Evolutionary conservation across 2,329 filamentous ascomycete species (phyloP), one percentile per base, ranked within the genome.

Genomic region (Diplodia mutila): DNA sequence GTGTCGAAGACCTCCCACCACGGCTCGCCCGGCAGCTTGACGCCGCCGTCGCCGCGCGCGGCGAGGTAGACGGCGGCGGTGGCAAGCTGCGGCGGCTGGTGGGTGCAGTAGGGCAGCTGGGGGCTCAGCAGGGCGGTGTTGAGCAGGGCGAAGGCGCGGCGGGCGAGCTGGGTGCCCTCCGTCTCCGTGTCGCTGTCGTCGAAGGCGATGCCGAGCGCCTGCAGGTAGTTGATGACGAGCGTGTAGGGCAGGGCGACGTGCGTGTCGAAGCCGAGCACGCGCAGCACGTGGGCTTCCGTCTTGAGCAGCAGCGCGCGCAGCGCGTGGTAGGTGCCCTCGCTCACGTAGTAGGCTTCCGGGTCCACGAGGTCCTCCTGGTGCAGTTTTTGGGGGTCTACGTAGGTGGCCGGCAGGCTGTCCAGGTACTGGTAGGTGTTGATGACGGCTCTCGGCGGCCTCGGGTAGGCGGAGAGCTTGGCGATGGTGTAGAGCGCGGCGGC

Each of bases 1-100:
- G 95, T 92, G 78, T 99, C 95, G 77, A 98, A 98, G 0, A 98
- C 92, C 79, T 97, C 94, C 95, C 95, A 99, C 95, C 95, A 99
- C 70, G 92, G 90, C 57, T 87, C 87, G 70, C 91, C 91, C 0
- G 94, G 93, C 80, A 97, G 85, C 77, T 92, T 93, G 14, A 91
- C 87, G 0, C 86, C 89, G 1, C 87, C 78, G 71, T 98, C 93
- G 53, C 90, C 93, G 53, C 90, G 86, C 0, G 93, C 91, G 0
- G 94, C 92, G n/a, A 93, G 87, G 76, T 98, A 99, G 37, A 97
- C 91, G 0, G 94, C 92, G 1, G 94, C 92, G 2, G 93, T 92
- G 4, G 95, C 94, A 11, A 99, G 83, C 27, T 90, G 87, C 69
- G 91, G 87, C 1, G 95, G 94, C 77, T 98, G 95, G 75, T 97